phyloP scores from a whole-genome alignment of 805 yeast genomes.

The Yueomyces sinensis region DNA sequence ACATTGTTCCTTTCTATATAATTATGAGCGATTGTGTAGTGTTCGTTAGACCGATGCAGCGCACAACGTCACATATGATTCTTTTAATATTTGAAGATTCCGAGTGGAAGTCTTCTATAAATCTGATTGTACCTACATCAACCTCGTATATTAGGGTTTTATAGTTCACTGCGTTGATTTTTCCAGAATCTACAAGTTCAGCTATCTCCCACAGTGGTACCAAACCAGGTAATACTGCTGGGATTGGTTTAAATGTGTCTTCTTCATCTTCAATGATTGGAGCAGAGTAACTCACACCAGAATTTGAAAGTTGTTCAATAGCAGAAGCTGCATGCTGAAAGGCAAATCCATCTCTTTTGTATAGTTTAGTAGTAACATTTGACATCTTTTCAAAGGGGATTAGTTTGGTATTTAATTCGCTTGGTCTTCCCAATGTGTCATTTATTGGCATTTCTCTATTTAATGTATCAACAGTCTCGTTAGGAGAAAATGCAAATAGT shows the following conservation, averaged over 20 bases:
- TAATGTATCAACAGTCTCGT: background rate
- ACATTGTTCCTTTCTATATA: too few relatives aligned
- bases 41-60: slow-evolving; percentile 31
- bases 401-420: background rate
- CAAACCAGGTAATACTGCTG: slow-evolving; percentile 38
- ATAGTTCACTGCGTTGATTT: slow-evolving; percentile 12
- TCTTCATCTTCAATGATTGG: background rate
- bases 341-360: slow-evolving; percentile 26
- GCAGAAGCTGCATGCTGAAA: slow-evolving; percentile 4
- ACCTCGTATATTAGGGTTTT: slow-evolving; percentile 15
- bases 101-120: slow-evolving; percentile 11
- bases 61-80: slow-evolving; percentile 28
- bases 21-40: slow-evolving; percentile 20
- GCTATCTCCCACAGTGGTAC: slow-evolving; percentile 34
- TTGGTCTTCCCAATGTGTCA: slow-evolving; percentile 1
- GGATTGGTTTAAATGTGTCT: slow-evolving; percentile 11
- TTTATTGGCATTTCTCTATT: slow-evolving; percentile 4
- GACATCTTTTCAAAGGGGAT: background rate
- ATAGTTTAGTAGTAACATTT: slow-evolving; percentile 26
- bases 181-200: slow-evolving; percentile 23
- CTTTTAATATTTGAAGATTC: slow-evolving; percentile 13
- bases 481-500: slow-evolving; percentile 9
- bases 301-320: background rate
- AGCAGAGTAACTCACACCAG: background rate
- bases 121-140: slow-evolving; percentile 14